Evolutionary conservation across 2,329 filamentous ascomycete species (phyloP), one percentile per base, ranked within the genome.

Genomic region (Aspergillus latus): DNA sequence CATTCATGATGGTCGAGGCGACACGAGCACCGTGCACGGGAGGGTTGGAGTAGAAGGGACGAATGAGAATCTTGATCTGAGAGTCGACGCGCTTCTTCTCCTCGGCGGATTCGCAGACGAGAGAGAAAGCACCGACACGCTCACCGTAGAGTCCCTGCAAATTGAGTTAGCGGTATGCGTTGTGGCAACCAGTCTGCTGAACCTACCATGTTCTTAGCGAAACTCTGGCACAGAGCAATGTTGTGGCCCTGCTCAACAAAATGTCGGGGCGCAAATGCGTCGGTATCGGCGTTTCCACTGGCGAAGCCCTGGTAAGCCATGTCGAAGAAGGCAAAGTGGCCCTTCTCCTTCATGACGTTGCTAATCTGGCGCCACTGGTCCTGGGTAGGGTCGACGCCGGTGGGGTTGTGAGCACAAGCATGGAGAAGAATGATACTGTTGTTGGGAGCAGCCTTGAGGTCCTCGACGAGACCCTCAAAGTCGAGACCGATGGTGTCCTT

Each of bases 301-400:
- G 93, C 93, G 72, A 99, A 97, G 68, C 93, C 93, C 80, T 99
- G 93, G 84, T 99, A 99, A 63, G 93, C 93, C 92, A 97, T 97
- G 78, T 97, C 93, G 80, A 97, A 99, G 85, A 99, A 97, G 68
- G 91, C 87, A 75, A 88, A 96, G 84, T 97, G 93, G 49, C 83
- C 87, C 75, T 89, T 86, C 73, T 86, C 84, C 84, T 95, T 95
- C 76, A 96, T 86, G 60, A 88, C 89, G 59, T 88, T 80, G 76
- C 89, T 90, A 75, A 99, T 94, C 80, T 93, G 82, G 78, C 85
- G 85, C 93, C 93, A 97, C 82, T 97, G 93, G 75, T 90, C 88
- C 68, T 85, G 79, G 42, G 90, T 96, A 36, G 93, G 94, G 79
- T 97, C 93, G 69, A 97, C 89, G 74, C 93, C 93, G 62, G 94